phyloP scores from a whole-genome alignment of 1,284 basidiomycete species.

The Cryptococcus floricola region DNA sequence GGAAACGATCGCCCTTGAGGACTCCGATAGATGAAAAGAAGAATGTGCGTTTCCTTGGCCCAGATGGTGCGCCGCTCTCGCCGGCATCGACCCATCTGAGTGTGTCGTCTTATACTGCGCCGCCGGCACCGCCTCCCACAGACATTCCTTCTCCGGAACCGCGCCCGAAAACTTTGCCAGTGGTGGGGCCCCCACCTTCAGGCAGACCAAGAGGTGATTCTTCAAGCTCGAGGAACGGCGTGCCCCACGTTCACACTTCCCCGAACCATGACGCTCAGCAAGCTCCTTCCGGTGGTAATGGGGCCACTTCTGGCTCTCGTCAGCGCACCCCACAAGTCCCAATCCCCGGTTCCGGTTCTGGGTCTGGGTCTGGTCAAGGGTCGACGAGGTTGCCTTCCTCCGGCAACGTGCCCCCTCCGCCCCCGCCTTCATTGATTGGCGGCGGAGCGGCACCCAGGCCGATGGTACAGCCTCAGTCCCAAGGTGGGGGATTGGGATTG shows the following conservation, averaged over 20 bases:
- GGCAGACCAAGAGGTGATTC: conserved; percentile 5
- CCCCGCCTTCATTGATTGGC: conserved; percentile 23
- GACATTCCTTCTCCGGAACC: conserved; percentile 22
- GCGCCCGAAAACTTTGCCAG: conserved; percentile 10
- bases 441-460: no score
- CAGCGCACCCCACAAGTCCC: no score
- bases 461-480: no score
- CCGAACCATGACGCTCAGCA: not conserved
- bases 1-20: not conserved
- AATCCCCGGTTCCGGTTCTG: no score
- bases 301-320: no score
- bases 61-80: conserved; percentile 45
- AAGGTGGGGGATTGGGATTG: no score
- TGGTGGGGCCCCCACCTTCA: conserved; percentile 8
- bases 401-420: conserved; percentile 18
- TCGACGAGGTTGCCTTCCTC: conserved; percentile 4
- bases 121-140: conserved; percentile 42
- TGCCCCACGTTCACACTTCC: not conserved
- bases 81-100: conserved; percentile 37
- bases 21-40: conserved; percentile 26
- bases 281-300: no score
- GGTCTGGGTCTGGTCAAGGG: not conserved
- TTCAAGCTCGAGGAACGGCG: not conserved
- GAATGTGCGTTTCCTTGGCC: conserved; percentile 45
- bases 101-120: conserved; percentile 34